Percentiles rank a stretch among this genome's conserved stretches.
These are phyloP conservation scores for Lecanicillium sp. DNA, from an alignment of 2,329 filamentous ascomycete genomes.

Conservation along the genomic window DNA sequence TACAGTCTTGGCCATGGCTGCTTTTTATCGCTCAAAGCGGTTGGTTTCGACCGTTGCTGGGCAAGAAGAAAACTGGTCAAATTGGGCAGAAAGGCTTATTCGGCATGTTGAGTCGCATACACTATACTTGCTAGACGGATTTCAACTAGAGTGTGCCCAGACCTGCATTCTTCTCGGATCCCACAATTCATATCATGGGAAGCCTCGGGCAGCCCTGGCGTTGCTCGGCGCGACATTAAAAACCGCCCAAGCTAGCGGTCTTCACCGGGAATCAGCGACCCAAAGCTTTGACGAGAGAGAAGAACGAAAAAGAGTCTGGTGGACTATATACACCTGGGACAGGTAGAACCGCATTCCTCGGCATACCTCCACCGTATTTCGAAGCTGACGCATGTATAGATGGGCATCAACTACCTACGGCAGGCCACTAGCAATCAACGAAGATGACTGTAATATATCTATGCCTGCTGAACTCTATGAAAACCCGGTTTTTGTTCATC, in stretches of 20 bases:
- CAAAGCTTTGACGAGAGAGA: neutral
- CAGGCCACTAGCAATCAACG: neutral
- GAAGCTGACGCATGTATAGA: neutral
- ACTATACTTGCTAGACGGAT: neutral
- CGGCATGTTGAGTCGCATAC: neutral
- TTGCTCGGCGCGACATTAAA: neutral
- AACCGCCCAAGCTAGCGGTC: neutral
- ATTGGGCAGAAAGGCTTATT: neutral
- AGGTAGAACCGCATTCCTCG: neutral
- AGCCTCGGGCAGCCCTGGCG: neutral
- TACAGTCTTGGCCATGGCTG: neutral
- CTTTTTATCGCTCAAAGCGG: neutral
- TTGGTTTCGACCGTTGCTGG: neutral
- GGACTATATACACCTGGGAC: neutral
- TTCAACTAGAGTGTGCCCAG: neutral
- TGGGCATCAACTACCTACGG: neutral
- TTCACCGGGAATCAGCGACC: neutral
- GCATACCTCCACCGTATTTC: neutral
- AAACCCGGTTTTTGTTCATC: neutral
- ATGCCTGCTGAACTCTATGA: neutral
- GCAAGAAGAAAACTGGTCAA: neutral
- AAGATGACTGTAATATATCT: neutral
- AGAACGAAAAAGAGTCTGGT: neutral
- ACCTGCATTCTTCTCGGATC: neutral
- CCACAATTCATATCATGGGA: neutral